Evolutionary conservation across 1,139 yeast species (phyloP).

Genomic region (Wickerhamomyces sp.): DNA sequence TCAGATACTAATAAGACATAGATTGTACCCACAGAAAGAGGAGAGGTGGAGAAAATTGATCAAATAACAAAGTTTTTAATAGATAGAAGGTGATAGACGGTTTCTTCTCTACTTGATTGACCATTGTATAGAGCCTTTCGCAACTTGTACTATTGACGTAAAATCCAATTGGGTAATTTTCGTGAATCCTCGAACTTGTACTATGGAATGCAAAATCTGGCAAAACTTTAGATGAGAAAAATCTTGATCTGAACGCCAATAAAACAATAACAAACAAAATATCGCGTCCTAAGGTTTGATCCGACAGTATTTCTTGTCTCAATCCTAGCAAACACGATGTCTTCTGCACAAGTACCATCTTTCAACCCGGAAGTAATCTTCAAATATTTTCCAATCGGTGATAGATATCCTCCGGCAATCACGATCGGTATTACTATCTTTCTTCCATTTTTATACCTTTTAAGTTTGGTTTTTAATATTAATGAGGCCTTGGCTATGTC

Average conservation of each 20-base stretch:
- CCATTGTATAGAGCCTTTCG: no score
- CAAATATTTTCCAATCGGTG: slow-evolving; percentile 21
- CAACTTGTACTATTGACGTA: no score
- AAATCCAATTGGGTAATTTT: no score
- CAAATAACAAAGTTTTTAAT: slow-evolving; percentile 18
- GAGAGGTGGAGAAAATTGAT: slow-evolving; percentile 13
- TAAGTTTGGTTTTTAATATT: slow-evolving; percentile 30
- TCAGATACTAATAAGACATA: slow-evolving; percentile 6
- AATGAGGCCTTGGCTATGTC: slow-evolving; percentile 38
- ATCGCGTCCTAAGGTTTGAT: no score
- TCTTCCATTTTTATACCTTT: slow-evolving; percentile 35
- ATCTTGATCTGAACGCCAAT: no score
- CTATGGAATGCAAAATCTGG: no score
- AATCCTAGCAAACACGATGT: no score
- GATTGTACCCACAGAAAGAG: slow-evolving; percentile 6
- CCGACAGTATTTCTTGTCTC: no score
- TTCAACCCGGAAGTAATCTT: slow-evolving; percentile 1
- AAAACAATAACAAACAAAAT: no score
- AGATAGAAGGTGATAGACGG: slow-evolving; percentile 6
- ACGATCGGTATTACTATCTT: slow-evolving; percentile 62
- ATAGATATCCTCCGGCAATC: slow-evolving; percentile 52
- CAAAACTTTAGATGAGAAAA: no score
- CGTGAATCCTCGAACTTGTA: no score
- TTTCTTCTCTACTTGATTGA: no score
- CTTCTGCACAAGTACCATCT: slow-evolving; percentile 2